Evolutionary conservation across 2,329 filamentous ascomycete genomes (phyloP).

Genomic region (Ophiostoma sp.): DNA sequence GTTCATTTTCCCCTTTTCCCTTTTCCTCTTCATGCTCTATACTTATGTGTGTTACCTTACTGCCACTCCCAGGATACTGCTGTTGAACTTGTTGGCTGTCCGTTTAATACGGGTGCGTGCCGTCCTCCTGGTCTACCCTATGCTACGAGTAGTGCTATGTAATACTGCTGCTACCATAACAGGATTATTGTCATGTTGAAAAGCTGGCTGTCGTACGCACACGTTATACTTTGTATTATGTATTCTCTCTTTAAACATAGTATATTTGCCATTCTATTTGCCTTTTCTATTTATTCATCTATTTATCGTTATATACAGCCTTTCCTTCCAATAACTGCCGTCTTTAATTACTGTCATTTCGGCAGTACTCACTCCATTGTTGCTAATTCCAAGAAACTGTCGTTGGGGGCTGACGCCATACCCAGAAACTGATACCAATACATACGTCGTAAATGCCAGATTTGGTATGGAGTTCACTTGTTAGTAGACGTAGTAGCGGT

Average conservation of each 20-base stretch:
- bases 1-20: neutral
- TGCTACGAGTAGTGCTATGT: neutral
- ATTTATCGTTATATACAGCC: too few relatives aligned
- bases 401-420: constrained; percentile 10
- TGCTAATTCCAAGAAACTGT: neutral
- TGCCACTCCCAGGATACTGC: neutral
- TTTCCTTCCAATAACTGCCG: too few relatives aligned
- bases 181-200: neutral
- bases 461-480: neutral
- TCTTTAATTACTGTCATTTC: too few relatives aligned
- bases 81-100: neutral
- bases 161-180: neutral
- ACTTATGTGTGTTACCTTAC: neutral
- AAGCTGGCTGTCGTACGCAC: too few relatives aligned
- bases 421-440: neutral
- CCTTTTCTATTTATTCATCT: too few relatives aligned
- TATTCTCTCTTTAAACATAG: too few relatives aligned
- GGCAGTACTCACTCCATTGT: too few relatives aligned
- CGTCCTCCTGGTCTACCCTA: neutral
- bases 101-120: constrained; percentile 5
- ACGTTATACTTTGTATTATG: too few relatives aligned
- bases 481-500: neutral
- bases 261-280: neutral
- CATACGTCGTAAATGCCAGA: neutral
- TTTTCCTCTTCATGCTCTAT: neutral